Evolutionary conservation across 1,284 basidiomycete genomes (phyloP).

Genomic region (Heterobasidion annosum): DNA sequence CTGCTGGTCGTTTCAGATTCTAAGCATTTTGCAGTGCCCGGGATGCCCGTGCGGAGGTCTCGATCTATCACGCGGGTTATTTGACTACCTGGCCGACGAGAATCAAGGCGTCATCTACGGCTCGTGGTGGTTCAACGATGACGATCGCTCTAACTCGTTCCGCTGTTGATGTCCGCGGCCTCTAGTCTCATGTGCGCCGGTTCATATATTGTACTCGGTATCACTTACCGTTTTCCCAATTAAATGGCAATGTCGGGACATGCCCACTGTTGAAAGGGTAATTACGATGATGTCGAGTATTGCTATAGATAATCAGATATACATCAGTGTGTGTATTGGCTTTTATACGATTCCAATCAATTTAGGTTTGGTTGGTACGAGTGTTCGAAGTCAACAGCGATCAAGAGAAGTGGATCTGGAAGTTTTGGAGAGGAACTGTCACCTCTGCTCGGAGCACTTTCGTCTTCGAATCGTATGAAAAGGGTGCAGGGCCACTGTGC

Average conservation of each 20-base stretch:
- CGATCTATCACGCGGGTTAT: slow-evolving; percentile 73
- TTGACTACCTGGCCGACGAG: slow-evolving; percentile 44
- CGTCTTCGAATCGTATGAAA: slow-evolving; percentile 23
- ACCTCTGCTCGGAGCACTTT: slow-evolving; percentile 34
- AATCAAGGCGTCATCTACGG: slow-evolving; percentile 46
- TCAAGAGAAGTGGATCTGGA: slow-evolving; percentile 20
- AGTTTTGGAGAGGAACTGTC: slow-evolving; percentile 26
- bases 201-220: background rate
- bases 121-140: slow-evolving; percentile 36
- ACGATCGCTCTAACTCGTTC: background rate
- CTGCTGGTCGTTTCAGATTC: background rate
- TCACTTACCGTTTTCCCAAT: background rate
- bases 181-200: background rate
- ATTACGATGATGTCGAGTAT: too few relatives aligned
- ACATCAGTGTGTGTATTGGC: too few relatives aligned
- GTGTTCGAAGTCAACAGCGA: too few relatives aligned
- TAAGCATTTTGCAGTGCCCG: slow-evolving; percentile 42
- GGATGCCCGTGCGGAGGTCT: slow-evolving; percentile 66
- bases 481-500: slow-evolving; percentile 6
- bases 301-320: too few relatives aligned
- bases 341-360: too few relatives aligned
- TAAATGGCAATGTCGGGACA: background rate
- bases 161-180: background rate
- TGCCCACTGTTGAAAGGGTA: too few relatives aligned
- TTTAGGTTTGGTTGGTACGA: too few relatives aligned